phyloP scores from a whole-genome alignment of 768 basidiomycete genomes.

The Suillus hirtellus region DNA sequence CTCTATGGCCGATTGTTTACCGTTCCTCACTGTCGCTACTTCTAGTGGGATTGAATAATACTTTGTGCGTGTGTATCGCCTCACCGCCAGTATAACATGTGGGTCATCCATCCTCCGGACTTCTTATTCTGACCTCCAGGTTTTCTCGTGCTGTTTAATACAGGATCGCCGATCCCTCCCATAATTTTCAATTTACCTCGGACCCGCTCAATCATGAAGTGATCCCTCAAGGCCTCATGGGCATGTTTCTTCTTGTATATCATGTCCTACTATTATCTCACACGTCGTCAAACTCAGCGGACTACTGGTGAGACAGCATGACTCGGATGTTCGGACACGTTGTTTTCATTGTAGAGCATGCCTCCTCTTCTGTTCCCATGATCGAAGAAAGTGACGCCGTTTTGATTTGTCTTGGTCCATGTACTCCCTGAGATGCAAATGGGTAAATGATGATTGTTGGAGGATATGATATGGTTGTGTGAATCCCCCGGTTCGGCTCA shows the following conservation, averaged over 20 bases:
- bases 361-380: slow-evolving; percentile 24
- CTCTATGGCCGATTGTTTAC: slow-evolving; percentile 18
- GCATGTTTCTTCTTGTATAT: slow-evolving; percentile 25
- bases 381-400: slow-evolving; percentile 25
- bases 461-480: slow-evolving; percentile 4
- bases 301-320: slow-evolving; percentile 27
- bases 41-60: slow-evolving; percentile 45
- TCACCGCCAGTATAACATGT: slow-evolving; percentile 26
- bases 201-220: slow-evolving; percentile 30
- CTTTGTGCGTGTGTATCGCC: slow-evolving; percentile 22
- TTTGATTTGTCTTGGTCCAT: slow-evolving; percentile 15
- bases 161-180: slow-evolving; percentile 31
- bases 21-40: slow-evolving; percentile 30
- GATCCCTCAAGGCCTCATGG: slow-evolving; percentile 24
- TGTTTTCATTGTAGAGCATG: slow-evolving; percentile 32
- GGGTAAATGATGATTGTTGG: slow-evolving; percentile 14
- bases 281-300: slow-evolving; percentile 14
- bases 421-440: slow-evolving; percentile 9
- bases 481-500: slow-evolving; percentile 9
- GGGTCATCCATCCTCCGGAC: slow-evolving; percentile 19
- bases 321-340: slow-evolving; percentile 30
- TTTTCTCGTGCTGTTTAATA: slow-evolving; percentile 34
- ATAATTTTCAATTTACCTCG: slow-evolving; percentile 29
- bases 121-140: slow-evolving; percentile 30
- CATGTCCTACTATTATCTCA: slow-evolving; percentile 33